Percentiles rank a stretch among this genome's conserved stretches.
These are phyloP conservation scores for Grosmannia serpens DNA, from an alignment of 2,329 filamentous ascomycete genomes.

Conservation along the genomic window DNA sequence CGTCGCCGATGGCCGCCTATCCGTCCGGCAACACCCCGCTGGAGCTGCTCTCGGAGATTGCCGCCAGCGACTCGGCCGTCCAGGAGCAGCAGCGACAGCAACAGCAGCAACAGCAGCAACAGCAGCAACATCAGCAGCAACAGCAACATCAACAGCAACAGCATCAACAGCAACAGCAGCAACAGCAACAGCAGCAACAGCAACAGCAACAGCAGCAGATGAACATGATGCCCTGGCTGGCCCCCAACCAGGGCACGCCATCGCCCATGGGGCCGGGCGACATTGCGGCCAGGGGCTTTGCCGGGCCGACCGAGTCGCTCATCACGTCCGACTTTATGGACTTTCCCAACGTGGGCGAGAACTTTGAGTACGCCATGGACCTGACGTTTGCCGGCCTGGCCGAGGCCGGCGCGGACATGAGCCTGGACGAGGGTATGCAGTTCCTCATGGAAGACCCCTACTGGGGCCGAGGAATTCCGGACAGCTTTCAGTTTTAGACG, in stretches of 20 bases:
- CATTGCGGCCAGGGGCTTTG: background rate
- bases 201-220: background rate
- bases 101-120: background rate
- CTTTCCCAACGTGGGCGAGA: conserved; percentile 24
- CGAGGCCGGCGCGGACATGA: conserved; percentile 4
- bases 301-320: background rate
- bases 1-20: conserved; percentile 11
- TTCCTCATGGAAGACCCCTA: conserved; percentile 28
- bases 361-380: conserved; percentile 32
- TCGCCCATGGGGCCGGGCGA: background rate
- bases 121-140: background rate
- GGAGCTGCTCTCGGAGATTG: conserved; percentile 45
- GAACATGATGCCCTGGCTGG: background rate
- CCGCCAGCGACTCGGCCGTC: conserved; percentile 29
- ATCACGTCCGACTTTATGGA: conserved; percentile 20
- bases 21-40: conserved; percentile 37
- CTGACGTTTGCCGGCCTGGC: conserved; percentile 24
- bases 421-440: conserved; percentile 21
- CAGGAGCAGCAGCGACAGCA: background rate
- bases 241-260: background rate
- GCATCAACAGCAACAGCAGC: background rate
- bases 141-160: conserved; percentile 11
- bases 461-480: background rate
- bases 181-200: conserved; percentile 4
- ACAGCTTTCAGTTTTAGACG: background rate